Base-by-base conservation (phyloP, 495 filamentous ascomycete genomes). In the Amphirosellinia nigrospora region DNA sequence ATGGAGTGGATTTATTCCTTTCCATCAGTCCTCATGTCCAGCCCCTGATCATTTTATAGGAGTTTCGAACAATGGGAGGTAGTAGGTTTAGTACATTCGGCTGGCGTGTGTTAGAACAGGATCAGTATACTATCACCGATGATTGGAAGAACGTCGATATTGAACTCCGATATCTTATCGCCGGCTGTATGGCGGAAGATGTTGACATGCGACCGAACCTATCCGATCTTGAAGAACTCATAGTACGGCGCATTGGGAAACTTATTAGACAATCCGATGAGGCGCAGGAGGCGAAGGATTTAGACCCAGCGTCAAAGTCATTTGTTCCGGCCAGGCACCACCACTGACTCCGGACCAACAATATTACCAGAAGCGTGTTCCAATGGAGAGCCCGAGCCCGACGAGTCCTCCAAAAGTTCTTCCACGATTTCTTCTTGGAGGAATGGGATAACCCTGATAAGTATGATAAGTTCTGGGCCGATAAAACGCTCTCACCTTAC, bases 141-240 rank as follows among this genome's bases (percentile, higher is more conserved):
- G 48, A 69, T 7, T 63, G 34, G 55, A 15, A 0, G 8, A 38
- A 55, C 23, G 46, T 63, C 66, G 7, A 70, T 53, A 0, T 69
- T 53, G 7, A 71, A 39, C 21, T 77, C 64, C 9, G 75, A 59
- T n/a, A 75, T 45, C 46, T 63, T 6, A 23, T 63, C 6, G 67
- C 38, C 0, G 15, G 21, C 4, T 69, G 67, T 8, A 53, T 69
- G 67, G 58, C 67, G 13, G 3, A 32, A 0, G 1, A n/a, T n/a
- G n/a, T n/a, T 41, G 0, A 3, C 8, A 2, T 1, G 0, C 1
- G 6, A 45, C 3, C 56, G 67, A n/a, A 45, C 67, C 32, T 55
- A 9, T 13, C 1, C 6, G 0, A 32, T 1, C 46, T 69, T 6
- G 56, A 69, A 32, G 1, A 4, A 4, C 10, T 32, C 0, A 28